Conservation (phyloP, 2,329 filamentous ascomycete species). For the Alternaria postmessia region DNA sequence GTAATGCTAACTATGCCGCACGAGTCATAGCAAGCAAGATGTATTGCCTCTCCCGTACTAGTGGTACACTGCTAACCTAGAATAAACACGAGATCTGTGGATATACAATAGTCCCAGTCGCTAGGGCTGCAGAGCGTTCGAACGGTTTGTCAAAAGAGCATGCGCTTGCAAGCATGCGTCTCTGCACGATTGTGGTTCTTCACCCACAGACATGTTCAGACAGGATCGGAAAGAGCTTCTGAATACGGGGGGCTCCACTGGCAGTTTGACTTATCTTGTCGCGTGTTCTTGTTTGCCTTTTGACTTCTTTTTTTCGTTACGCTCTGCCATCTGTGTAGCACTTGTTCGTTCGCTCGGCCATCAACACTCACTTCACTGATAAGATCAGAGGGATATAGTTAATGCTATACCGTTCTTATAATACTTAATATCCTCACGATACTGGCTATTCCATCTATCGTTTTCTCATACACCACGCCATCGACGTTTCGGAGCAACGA, state of each 20-base stretch:
- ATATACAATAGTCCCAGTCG: constrained; percentile 13
- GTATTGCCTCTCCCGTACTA: constrained; percentile 10
- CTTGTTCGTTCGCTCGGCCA: constrained; percentile 12
- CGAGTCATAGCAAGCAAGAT: constrained; percentile 8
- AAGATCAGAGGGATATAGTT: constrained; percentile 1
- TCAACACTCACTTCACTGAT: constrained; percentile 7
- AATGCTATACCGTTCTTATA: constrained; percentile 4
- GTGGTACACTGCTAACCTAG: constrained; percentile 3
- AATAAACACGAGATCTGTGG: constrained; percentile 5
- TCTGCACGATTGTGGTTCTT: neutral
- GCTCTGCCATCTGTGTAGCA: constrained; percentile 4
- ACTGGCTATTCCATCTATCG: neutral
- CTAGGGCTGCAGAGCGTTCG: neutral
- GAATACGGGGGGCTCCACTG: constrained; percentile 10
- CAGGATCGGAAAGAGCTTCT: neutral
- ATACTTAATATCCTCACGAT: constrained; percentile 9
- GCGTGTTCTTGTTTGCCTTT: constrained; percentile 1
- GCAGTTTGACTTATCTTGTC: constrained; percentile 13
- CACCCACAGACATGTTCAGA: constrained; percentile 2
- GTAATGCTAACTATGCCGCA: constrained; percentile 8
- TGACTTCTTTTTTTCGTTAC: neutral
- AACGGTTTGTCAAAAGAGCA: neutral
- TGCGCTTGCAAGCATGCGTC: constrained; percentile 10
- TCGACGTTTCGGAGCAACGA: neutral
- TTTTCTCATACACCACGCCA: neutral